Evolutionary conservation across 352 stramenopile genomes (phyloP), one percentile per base, ranked within the genome.

Genomic region (Pythium diclinum): DNA sequence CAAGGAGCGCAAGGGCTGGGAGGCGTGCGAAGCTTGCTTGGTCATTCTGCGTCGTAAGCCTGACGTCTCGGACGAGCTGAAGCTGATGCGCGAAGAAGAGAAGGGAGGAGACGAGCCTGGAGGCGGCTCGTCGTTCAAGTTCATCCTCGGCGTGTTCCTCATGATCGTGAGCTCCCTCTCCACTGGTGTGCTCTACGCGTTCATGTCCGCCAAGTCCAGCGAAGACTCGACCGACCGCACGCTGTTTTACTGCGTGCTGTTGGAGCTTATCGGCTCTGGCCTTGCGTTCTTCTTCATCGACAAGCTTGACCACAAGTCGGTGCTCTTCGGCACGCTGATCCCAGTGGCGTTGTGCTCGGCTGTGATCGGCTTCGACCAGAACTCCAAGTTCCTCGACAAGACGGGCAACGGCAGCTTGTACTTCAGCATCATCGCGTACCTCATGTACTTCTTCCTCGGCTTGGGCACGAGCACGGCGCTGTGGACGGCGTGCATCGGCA

Each of bases 201-300:
- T 81, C 54, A 59, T 91, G 36, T 78, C 69, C 49, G 77, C 78
- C 68, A 86, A 83, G 65, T 73, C 70, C 25, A 65, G 82, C 56
- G 78, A 72, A n/a, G 46, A 53, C 23, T 53, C 46, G 21, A n/a
- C 19, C 6, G 69, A 87, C 28, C 55, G 76, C 19, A 72, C 86
- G 42, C 88, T 85, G 36, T 77, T 88, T 38, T 87, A 84, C 66
- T 75, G 62, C 11, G 74, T 88, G 59, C 61, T 74, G 19, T 61
- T 92, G 33, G 76, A 92, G 61, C 56, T 85, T n/a, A 64, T 69
- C 3, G 83, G 83, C 51, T 74, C 81, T 5, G 57, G 83, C 3
- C 68, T 92, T 16, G 77, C 79, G 57, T 87, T 92, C 65, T 92
- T 92, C 69, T 84, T 89, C 70, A 89, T 92, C 34, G 83, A 92